Evolutionary conservation across 2,329 filamentous ascomycete species (phyloP), one percentile per base, ranked within the genome.

Genomic region (Ophiostoma populinum): DNA sequence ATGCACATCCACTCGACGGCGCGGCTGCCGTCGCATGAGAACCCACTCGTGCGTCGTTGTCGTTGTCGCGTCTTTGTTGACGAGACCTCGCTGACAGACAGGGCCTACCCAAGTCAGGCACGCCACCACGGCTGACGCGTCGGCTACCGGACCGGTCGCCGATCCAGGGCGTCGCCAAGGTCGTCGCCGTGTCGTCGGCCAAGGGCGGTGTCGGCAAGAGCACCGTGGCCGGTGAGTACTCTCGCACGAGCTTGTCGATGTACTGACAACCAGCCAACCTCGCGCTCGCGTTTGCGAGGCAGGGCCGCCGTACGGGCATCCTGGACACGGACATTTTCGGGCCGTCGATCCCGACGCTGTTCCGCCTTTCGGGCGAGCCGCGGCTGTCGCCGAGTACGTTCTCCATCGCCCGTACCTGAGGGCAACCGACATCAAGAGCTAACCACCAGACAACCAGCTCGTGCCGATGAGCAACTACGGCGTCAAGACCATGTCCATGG

Each of bases 171-270:
- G 87, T 98, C 17, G 70, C 74, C 44, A 93, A 92, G 52, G 75
- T 94, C n/a, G 72, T 98, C 40, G 85, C 86, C n/a, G 82, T 98
- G 11, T 93, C 85, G 4, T 95, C 86, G 2, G 90, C 90, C 11
- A 98, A 98, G 52, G 90, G 90, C 3, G 90, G 90, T n/a, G 90
- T 98, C 1, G 90, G 90, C 1, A 98, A 98, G 53, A 93, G 83
- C 46, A 98, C 90, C 7, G 75, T 95, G 29, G 77, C 87, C 40
- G 79, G 81, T 81, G 28, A 26, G 42, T 15, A 4, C 11, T 8
- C 10, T 7, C 7, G 4, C n/a, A n/a, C n/a, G n/a, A n/a, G n/a
- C n/a, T n/a, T n/a, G n/a, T n/a, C n/a, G n/a, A n/a, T n/a, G n/a
- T n/a, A n/a, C n/a, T n/a, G n/a, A n/a, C n/a, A n/a, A n/a, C n/a